A percentile compares a stretch with the other conserved stretches of the same genome.
Conservation (phyloP, 2,329 filamentous ascomycete genomes). For the Colletotrichum agaves region DNA sequence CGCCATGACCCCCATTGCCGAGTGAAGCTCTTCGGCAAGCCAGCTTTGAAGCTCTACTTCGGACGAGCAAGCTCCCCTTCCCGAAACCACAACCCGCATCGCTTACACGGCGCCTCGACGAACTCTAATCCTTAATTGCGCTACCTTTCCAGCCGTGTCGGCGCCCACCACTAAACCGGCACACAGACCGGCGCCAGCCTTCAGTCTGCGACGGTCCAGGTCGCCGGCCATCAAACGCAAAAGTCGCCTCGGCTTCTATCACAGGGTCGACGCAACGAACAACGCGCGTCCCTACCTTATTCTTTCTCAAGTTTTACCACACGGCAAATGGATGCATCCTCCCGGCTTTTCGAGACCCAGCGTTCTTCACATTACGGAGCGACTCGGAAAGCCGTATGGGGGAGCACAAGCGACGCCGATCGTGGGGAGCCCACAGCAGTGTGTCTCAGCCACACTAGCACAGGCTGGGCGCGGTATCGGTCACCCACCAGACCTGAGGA, state of each 20-base stretch:
- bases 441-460: slow-evolving; percentile 36
- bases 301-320: background rate
- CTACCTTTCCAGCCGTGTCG: slow-evolving; percentile 9
- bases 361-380: slow-evolving; percentile 10
- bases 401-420: slow-evolving; percentile 31
- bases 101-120: slow-evolving; percentile 19
- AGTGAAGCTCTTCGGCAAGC: slow-evolving; percentile 45
- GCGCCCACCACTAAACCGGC: slow-evolving; percentile 3
- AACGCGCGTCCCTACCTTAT: background rate
- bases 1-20: slow-evolving; percentile 66
- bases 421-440: slow-evolving; percentile 26
- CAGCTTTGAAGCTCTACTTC: slow-evolving; percentile 9
- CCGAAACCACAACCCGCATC: background rate
- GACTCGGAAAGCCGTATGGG: slow-evolving; percentile 25
- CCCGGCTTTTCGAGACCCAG: background rate
- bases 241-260: slow-evolving; percentile 3
- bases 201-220: slow-evolving; percentile 23
- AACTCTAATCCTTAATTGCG: slow-evolving; percentile 32
- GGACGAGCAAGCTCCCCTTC: slow-evolving; percentile 13
- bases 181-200: background rate
- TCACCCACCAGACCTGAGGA: slow-evolving; percentile 21
- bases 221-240: slow-evolving; percentile 20
- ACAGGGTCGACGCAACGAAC: background rate
- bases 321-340: background rate
- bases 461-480: slow-evolving; percentile 31